These are phyloP conservation scores for Gnomoniopsis smithogilvyi DNA, from an alignment of 2,329 filamentous ascomycete genomes.

Conservation along the genomic window DNA sequence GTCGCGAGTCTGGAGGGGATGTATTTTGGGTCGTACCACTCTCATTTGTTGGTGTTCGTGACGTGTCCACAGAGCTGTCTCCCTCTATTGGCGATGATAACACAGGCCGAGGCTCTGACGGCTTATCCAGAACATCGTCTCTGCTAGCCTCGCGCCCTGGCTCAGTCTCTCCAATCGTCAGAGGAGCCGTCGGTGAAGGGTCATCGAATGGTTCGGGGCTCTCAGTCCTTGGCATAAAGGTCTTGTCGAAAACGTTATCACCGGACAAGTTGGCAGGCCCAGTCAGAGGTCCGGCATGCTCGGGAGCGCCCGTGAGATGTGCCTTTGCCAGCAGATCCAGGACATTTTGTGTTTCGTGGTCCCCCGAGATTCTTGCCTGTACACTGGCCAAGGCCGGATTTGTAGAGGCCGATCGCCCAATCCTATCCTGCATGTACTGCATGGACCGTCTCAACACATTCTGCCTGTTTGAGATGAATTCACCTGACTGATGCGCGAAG, in stretches of 20 bases:
- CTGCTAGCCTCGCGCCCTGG: slow-evolving; percentile 2
- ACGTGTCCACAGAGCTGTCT: slow-evolving; percentile 46
- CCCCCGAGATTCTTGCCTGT: slow-evolving; percentile 77
- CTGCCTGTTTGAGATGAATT: slow-evolving; percentile 85
- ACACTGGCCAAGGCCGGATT: slow-evolving; percentile 77
- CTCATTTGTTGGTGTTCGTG: slow-evolving; percentile 54
- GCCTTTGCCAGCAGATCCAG: slow-evolving; percentile 82
- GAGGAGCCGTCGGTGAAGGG: slow-evolving; percentile 30
- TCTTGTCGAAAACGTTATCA: slow-evolving; percentile 81
- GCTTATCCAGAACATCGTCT: background rate
- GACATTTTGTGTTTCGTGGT: slow-evolving; percentile 86
- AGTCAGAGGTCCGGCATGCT: slow-evolving; percentile 65
- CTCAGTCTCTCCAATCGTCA: slow-evolving; percentile 16
- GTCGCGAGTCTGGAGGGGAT: slow-evolving; percentile 55
- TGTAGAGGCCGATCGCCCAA: slow-evolving; percentile 71
- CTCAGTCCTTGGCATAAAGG: slow-evolving; percentile 59
- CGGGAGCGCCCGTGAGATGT: slow-evolving; percentile 69
- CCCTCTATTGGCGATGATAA: slow-evolving; percentile 18
- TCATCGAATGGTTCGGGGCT: slow-evolving; percentile 45
- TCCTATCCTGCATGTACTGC: slow-evolving; percentile 92
- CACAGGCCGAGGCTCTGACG: background rate
- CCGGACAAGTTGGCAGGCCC: slow-evolving; percentile 72
- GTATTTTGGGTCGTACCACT: slow-evolving; percentile 49
- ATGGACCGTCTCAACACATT: slow-evolving; percentile 90
- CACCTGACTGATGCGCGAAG: slow-evolving; percentile 92